Conservation (phyloP, 306 rosid species). For the Mimosa bimucronata region DNA sequence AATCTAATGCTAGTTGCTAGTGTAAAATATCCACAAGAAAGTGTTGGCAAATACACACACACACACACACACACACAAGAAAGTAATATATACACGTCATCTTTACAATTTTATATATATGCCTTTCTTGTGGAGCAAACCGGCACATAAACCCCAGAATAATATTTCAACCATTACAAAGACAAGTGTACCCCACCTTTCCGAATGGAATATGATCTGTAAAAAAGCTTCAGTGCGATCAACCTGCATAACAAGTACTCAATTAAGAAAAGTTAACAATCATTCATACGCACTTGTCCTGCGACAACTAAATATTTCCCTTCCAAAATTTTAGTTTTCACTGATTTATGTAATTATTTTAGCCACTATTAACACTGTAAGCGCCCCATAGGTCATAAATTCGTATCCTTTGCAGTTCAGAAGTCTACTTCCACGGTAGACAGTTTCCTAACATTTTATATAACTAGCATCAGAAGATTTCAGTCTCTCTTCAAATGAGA, state of each 20-base stretch:
- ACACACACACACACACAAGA: not conserved
- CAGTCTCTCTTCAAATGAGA: conserved; percentile 4
- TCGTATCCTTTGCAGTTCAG: not conserved
- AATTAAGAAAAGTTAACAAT: conserved; percentile 30
- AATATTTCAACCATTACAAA: conserved; percentile 68
- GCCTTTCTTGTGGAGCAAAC: conserved; percentile 72
- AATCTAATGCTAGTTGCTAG: conserved; percentile 21
- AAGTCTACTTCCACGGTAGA: not conserved
- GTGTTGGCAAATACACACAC: not conserved
- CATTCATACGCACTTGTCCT: not conserved
- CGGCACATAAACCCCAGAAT: conserved; percentile 70
- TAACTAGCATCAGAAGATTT: not conserved
- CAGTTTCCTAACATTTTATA: not conserved
- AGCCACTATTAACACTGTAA: not conserved
- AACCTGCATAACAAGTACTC: conserved; percentile 53
- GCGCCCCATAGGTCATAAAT: not conserved
- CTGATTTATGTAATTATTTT: not conserved
- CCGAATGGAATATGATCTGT: conserved; percentile 61
- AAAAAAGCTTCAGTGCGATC: conserved; percentile 63
- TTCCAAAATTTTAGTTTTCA: not conserved
- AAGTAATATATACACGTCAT: conserved; percentile 16
- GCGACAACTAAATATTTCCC: conserved; percentile 2
- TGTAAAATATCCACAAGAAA: conserved; percentile 33
- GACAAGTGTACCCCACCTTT: conserved; percentile 70
- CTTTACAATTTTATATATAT: conserved; percentile 59